These are phyloP conservation scores for Darksidea phi DNA, from an alignment of 495 filamentous ascomycete genomes.

Conservation along the genomic window DNA sequence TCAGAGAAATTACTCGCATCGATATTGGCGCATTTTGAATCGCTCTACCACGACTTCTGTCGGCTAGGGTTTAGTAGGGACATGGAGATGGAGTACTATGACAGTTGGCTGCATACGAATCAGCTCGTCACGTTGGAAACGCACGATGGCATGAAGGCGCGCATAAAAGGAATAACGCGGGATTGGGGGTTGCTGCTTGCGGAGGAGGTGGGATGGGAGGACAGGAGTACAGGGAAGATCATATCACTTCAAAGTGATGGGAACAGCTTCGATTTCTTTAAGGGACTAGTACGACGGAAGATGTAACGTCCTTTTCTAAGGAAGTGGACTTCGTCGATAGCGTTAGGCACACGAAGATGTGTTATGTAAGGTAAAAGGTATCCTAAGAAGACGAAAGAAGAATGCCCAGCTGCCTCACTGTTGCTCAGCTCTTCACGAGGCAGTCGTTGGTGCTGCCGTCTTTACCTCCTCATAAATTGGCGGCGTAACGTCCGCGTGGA, in stretches of 20 bases:
- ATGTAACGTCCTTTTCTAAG: slow-evolving; percentile 43
- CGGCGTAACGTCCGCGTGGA: slow-evolving; percentile 4
- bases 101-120: slow-evolving; percentile 82
- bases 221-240: slow-evolving; percentile 69
- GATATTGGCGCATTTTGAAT: slow-evolving; percentile 76
- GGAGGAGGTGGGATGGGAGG: slow-evolving; percentile 74
- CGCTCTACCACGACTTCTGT: slow-evolving; percentile 71
- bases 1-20: slow-evolving; percentile 82
- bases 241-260: slow-evolving; percentile 91
- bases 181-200: slow-evolving; percentile 84
- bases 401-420: background rate
- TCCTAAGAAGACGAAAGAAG: background rate
- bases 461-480: background rate
- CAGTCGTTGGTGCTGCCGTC: background rate
- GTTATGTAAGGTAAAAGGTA: background rate
- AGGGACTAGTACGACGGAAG: slow-evolving; percentile 81
- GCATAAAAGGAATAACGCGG: slow-evolving; percentile 83
- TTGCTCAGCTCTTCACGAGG: no score
- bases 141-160: slow-evolving; percentile 71
- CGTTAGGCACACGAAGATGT: background rate
- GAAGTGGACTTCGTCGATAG: background rate
- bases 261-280: slow-evolving; percentile 98
- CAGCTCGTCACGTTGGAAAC: slow-evolving; percentile 88
- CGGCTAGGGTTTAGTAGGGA: slow-evolving; percentile 66
- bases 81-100: slow-evolving; percentile 79